Base-by-base conservation (phyloP, 768 basidiomycete genomes). In the Lactarius sanguifluus region DNA sequence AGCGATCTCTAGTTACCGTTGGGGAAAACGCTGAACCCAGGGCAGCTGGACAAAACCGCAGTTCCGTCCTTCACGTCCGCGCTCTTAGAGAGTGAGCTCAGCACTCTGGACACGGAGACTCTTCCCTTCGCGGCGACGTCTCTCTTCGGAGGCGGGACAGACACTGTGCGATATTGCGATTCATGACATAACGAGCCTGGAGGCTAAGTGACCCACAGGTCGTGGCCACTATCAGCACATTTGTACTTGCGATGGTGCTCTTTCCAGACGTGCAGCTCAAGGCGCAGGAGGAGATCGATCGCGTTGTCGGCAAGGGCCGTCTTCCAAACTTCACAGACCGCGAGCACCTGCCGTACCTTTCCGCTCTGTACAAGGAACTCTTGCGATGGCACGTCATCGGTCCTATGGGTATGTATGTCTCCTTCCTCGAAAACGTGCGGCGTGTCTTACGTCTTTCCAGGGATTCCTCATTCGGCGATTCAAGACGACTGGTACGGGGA, bases 201-300 rank as follows among this genome's bases (percentile, higher is more conserved):
- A 13, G 18, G 38, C 34, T 36, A 15, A 55, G 8, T 59, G 9
- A 3, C 20, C 7, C 45, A 45, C 56, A 71, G 69, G 62, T 70
- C 10, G 61, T 62, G 25, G 56, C 68, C n/a, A 65, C 69, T 12
- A 23, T 66, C 3, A 57, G 55, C 25, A 64, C 67, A 13, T 72
- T 72, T 62, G 23, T 71, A 30, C 62, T 72, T 34, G 62, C 65
- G 25, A 71, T 69, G 70, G 62, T 67, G 30, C 61, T 66, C 25
- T 59, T 67, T 52, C 74, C 73, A n/a, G 71, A 72, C 5, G 70
- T 68, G 12, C 72, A 72, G 55, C 38, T 32, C 18, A 67, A 69
- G 61, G 74, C 74, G 30, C 73, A 72, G 38, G 68, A 61, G 40
- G 74, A 75, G 47, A 55, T 75, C 16, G 74, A 73, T 40, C 43